Conservation (phyloP, 495 filamentous ascomycete genomes). For the Parmelia sp. region DNA sequence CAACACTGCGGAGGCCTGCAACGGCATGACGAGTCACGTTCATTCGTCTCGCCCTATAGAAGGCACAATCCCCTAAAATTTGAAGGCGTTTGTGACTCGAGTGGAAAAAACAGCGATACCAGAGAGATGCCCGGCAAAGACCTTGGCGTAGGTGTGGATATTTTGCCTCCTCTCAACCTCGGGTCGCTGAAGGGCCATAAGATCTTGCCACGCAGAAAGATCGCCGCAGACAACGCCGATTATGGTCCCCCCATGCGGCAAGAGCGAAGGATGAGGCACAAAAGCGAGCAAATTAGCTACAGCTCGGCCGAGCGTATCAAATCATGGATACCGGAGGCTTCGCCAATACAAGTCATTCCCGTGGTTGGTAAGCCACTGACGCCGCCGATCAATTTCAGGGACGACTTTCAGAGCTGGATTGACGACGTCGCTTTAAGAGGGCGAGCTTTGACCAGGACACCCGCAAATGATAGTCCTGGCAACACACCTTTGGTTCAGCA, state of each 20-base stretch:
- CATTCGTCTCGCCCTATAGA: neutral
- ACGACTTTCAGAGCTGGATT: slow-evolving; percentile 25
- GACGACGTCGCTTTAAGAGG: slow-evolving; percentile 17
- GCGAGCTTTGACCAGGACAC: slow-evolving; percentile 13
- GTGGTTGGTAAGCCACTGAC: slow-evolving; percentile 22
- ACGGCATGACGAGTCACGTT: neutral
- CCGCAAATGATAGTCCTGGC: slow-evolving; percentile 25
- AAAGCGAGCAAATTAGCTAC: slow-evolving; percentile 20
- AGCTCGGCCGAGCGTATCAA: slow-evolving; percentile 22
- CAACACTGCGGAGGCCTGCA: neutral
- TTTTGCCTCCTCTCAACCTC: slow-evolving; percentile 8
- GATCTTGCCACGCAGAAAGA: slow-evolving; percentile 11
- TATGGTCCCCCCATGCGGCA: slow-evolving; percentile 10
- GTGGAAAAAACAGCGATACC: neutral
- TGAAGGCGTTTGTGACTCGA: neutral
- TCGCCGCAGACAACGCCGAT: slow-evolving; percentile 1
- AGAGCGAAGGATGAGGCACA: slow-evolving; percentile 8
- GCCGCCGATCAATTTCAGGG: slow-evolving; percentile 22
- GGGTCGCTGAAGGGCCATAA: slow-evolving; percentile 19
- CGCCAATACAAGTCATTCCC: slow-evolving; percentile 15
- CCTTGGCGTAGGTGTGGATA: slow-evolving; percentile 2
- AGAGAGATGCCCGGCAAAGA: slow-evolving; percentile 12
- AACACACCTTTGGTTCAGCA: slow-evolving; percentile 55
- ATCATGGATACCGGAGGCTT: slow-evolving; percentile 24
- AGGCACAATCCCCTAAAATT: neutral